Percentiles rank a stretch among this genome's conserved stretches.
phyloP scores from a whole-genome alignment of 495 filamentous ascomycete genomes.

The Cercophora samala region DNA sequence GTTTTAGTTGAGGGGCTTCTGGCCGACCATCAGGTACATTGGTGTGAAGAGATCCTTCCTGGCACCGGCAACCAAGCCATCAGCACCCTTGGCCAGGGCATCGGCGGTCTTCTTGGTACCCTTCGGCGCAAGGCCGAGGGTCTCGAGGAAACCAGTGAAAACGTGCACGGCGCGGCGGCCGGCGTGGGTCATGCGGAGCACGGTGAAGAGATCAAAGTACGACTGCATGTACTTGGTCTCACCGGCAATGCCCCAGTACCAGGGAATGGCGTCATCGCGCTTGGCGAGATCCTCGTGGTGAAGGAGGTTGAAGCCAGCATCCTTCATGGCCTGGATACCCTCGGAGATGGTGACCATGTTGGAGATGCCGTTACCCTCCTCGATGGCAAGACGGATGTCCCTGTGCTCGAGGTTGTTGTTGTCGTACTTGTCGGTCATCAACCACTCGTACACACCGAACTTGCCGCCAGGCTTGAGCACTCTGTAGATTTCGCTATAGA shows the following conservation, averaged over 20 bases:
- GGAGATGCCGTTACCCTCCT: slow-evolving; percentile 94
- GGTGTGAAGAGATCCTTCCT: slow-evolving; percentile 94
- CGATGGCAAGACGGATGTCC: slow-evolving; percentile 88
- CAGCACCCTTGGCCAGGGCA: slow-evolving; percentile 75
- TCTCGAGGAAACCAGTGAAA: slow-evolving; percentile 77
- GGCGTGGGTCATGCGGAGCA: slow-evolving; percentile 85
- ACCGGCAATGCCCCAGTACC: slow-evolving; percentile 92
- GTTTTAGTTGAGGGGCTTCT: slow-evolving; percentile 65
- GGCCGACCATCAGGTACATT: slow-evolving; percentile 97
- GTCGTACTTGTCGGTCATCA: slow-evolving; percentile 97
- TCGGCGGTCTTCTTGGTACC: slow-evolving; percentile 97
- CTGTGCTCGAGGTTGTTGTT: slow-evolving; percentile 84
- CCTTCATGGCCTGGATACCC: slow-evolving; percentile 78
- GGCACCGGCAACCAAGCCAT: slow-evolving; percentile 85
- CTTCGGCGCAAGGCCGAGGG: slow-evolving; percentile 65
- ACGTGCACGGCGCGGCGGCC: slow-evolving; percentile 73
- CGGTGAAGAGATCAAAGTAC: slow-evolving; percentile 75
- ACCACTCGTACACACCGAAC: slow-evolving; percentile 98
- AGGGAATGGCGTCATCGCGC: slow-evolving; percentile 72
- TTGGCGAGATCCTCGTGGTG: slow-evolving; percentile 89
- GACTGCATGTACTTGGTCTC: slow-evolving; percentile 75
- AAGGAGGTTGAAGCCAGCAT: slow-evolving; percentile 81
- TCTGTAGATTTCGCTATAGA: slow-evolving; percentile 91
- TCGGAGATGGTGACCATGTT: slow-evolving; percentile 95
- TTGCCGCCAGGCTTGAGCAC: slow-evolving; percentile 94